These are phyloP conservation scores for Clausena lansium DNA, from an alignment of 345 rosid species.

Conservation along the genomic window DNA sequence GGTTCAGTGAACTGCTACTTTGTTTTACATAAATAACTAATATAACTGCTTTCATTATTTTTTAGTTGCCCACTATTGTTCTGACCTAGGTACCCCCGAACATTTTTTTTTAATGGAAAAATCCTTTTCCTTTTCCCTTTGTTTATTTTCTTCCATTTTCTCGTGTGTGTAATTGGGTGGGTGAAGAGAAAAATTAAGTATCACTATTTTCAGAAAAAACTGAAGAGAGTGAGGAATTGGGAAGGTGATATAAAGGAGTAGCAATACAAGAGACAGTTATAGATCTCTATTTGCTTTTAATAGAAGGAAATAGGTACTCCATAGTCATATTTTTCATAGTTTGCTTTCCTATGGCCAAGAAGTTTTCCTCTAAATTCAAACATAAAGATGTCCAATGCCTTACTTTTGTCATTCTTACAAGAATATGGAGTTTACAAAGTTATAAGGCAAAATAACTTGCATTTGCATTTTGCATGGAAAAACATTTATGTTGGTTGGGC, in stretches of 20 bases:
- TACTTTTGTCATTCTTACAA: neutral
- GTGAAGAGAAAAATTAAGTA: neutral
- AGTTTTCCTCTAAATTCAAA: neutral
- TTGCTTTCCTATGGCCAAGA: neutral
- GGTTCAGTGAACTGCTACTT: neutral
- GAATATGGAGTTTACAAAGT: neutral
- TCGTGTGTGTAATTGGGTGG: neutral
- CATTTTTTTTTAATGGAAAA: neutral
- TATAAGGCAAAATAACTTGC: neutral
- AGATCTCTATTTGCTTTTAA: neutral
- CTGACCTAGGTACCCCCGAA: neutral
- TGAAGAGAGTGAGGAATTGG: neutral
- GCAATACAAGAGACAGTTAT: neutral
- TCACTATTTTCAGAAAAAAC: neutral
- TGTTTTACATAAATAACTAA: neutral
- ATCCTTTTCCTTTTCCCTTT: neutral
- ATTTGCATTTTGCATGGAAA: neutral
- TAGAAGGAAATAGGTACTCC: neutral
- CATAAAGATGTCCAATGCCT: neutral
- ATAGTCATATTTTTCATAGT: neutral
- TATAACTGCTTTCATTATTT: neutral
- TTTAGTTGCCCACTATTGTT: neutral
- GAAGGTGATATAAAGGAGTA: neutral
- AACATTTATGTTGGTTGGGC: neutral
- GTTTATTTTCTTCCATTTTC: neutral